These are phyloP conservation scores for Chlorella sp. DNA, from an alignment of 139 green algal genomes.

Conservation along the genomic window DNA sequence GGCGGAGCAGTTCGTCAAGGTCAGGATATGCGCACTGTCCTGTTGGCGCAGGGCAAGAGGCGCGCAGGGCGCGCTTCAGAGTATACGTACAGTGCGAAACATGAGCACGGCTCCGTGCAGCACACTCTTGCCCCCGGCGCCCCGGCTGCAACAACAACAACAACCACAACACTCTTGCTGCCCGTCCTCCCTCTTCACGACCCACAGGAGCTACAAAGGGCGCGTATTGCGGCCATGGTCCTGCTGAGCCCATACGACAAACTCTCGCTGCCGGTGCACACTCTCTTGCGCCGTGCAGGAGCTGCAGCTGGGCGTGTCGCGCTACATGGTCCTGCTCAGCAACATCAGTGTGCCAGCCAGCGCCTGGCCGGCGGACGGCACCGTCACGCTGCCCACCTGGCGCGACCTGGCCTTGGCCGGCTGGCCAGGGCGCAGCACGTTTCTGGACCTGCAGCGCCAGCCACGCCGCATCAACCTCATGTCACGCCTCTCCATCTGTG, in stretches of 20 bases:
- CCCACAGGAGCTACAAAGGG: no score
- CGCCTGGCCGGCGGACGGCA: no score
- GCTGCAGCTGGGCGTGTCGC: not conserved
- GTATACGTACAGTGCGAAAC: no score
- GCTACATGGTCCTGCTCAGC: no score
- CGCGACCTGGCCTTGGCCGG: not conserved
- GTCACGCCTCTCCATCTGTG: not conserved
- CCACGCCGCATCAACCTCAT: not conserved
- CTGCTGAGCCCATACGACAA: not conserved
- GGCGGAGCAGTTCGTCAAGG: not conserved
- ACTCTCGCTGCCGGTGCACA: not conserved
- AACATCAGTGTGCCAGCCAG: not conserved
- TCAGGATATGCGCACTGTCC: not conserved
- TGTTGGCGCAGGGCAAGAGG: no score
- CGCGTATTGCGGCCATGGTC: not conserved
- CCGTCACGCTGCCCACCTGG: no score
- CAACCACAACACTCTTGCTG: no score
- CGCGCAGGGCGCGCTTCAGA: no score
- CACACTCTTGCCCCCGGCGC: no score
- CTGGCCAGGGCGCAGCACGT: not conserved
- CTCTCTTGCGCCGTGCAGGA: not conserved
- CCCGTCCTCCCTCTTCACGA: no score
- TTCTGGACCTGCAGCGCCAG: not conserved
- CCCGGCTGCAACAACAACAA: no score
- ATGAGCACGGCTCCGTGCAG: no score